Evolutionary conservation across 345 rosid genomes (phyloP).

Genomic region (Salix koriyanagi): DNA sequence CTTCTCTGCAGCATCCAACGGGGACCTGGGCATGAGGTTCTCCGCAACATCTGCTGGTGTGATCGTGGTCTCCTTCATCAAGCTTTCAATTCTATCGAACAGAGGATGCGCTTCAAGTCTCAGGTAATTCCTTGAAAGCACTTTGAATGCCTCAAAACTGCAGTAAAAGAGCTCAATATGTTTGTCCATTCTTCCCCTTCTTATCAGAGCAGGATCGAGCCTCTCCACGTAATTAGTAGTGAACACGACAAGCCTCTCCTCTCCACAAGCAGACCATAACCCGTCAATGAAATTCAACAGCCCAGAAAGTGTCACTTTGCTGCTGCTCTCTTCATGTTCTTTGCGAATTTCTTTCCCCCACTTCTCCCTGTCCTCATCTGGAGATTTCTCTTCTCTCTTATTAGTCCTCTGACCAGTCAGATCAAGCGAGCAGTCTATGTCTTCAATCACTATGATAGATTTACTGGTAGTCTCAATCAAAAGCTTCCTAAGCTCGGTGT

Average conservation of each 20-base stretch:
- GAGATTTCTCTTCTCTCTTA: constrained; percentile 27
- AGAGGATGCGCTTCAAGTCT: constrained; percentile 31
- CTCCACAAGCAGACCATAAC: constrained; percentile 67
- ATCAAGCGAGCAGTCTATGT: constrained; percentile 53
- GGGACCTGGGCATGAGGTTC: constrained; percentile 50
- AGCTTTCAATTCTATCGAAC: constrained; percentile 22
- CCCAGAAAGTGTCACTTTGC: constrained; percentile 63
- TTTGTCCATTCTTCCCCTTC: constrained; percentile 68
- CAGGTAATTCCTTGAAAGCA: constrained; percentile 45
- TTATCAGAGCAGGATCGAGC: constrained; percentile 65
- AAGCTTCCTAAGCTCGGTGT: constrained; percentile 36
- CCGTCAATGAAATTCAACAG: constrained; percentile 65
- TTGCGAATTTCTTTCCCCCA: constrained; percentile 26
- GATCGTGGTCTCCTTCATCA: constrained; percentile 33
- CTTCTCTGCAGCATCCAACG: constrained; percentile 22
- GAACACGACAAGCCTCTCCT: constrained; percentile 61
- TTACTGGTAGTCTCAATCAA: constrained; percentile 43
- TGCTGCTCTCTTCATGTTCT: constrained; percentile 26
- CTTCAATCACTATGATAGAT: constrained; percentile 52
- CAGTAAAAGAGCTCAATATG: constrained; percentile 47
- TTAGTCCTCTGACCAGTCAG: constrained; percentile 52
- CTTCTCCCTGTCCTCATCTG: constrained; percentile 29
- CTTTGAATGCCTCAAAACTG: constrained; percentile 44
- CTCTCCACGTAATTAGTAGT: constrained; percentile 58
- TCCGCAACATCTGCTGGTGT: constrained; percentile 56